Evolutionary conservation across 2,329 filamentous ascomycete species (phyloP), one percentile per base, ranked within the genome.

Genomic region (Penicillium sp.): DNA sequence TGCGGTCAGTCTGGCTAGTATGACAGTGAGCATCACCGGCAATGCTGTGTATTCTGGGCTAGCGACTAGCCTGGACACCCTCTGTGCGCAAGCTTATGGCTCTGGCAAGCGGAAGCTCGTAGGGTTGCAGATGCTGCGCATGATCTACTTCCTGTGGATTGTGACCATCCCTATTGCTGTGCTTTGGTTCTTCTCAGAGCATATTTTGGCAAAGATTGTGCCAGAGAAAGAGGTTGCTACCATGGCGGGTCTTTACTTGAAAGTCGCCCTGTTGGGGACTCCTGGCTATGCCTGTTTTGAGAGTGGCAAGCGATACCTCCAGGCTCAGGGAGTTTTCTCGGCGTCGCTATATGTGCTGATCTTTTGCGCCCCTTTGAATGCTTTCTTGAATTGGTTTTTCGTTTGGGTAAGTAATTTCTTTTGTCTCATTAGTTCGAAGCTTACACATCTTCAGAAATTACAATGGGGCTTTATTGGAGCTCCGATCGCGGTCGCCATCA

Each of bases 31-130:
- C 47, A 89, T 92, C 51, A 84, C 77, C 10, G 85, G 83, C 41
- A 82, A 84, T 54, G 83, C 82, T 0, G 79, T 85, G 11, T 84
- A 85, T 57, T 84, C 88, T 57, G 84, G 88, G n/a, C 73, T 96
- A 10, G 83, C 88, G 1, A 96, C 90, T 3, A 86, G 83, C 47
- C 72, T 96, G 25, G 90, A 96, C 64, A 96, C 90, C 0, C 78
- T 96, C 2, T 95, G 90, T 61, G 79, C 90, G 0, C 90, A 96
- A 64, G 90, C 92, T 0, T 96, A 93, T 59, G 90, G 92, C 2
- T 93, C 85, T 0, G 90, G 90, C 0, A 84, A 84, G 60, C 93
- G 84, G 59, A 84, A 89, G 51, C 76, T 96, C 4, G 90, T 96
- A 41, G 90, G 85, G 1, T 62, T 92, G 37, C 85, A 92, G 54